These are phyloP conservation scores for Athelia psychrophila DNA, from an alignment of 1,284 basidiomycete species.

Conservation along the genomic window DNA sequence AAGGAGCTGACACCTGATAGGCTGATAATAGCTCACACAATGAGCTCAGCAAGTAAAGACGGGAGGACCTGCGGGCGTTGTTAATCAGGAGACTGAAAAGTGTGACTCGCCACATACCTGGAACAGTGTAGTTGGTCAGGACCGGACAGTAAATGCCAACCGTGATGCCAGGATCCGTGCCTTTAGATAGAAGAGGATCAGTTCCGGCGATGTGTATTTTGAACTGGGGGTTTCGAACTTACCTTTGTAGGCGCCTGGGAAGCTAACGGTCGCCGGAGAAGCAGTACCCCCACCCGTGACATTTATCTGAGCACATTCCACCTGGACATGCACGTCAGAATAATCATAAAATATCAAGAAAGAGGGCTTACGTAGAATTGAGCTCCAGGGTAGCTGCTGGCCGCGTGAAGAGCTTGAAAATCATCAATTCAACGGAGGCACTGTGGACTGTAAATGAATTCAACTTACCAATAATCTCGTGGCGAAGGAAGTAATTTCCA, in stretches of 20 bases:
- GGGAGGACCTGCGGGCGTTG: constrained; percentile 16
- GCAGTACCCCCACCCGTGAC: constrained; percentile 42
- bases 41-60: constrained; percentile 23
- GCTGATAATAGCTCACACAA: too few relatives aligned
- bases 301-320: constrained; percentile 53
- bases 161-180: constrained; percentile 40
- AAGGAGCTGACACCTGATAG: too few relatives aligned
- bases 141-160: constrained; percentile 33
- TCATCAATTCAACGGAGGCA: not conserved
- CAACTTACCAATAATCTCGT: constrained; percentile 47
- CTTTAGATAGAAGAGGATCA: constrained; percentile 13
- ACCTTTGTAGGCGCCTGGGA: constrained; percentile 47
- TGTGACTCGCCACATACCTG: constrained; percentile 23
- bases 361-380: constrained; percentile 41
- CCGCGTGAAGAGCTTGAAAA: constrained; percentile 24
- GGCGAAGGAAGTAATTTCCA: constrained; percentile 50
- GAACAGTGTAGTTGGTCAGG: constrained; percentile 35
- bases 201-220: not conserved
- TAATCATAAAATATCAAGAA: not conserved
- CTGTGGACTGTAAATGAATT: not conserved
- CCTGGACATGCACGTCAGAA: constrained; percentile 23
- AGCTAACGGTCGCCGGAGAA: constrained; percentile 44
- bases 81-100: not conserved
- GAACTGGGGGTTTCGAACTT: constrained; percentile 2
- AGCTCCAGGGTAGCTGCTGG: constrained; percentile 43